Conservation (phyloP, 495 filamentous ascomycete genomes). For the Xylaria grammica region DNA sequence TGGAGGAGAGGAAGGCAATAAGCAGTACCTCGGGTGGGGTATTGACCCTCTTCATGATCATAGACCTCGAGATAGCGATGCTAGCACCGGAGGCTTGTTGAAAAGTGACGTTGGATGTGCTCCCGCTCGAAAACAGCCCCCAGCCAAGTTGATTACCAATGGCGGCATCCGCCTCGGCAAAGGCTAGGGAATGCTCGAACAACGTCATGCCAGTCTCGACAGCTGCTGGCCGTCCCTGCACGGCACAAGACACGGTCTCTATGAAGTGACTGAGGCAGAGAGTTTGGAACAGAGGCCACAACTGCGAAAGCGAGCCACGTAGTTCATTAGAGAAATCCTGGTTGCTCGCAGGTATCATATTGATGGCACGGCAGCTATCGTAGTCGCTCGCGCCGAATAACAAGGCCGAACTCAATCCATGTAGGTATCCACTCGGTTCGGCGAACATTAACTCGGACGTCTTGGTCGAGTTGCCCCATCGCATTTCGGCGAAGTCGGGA, state of each 20-base stretch:
- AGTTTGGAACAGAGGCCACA: slow-evolving; percentile 88
- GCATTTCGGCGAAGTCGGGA: slow-evolving; percentile 70
- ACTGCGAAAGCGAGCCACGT: slow-evolving; percentile 74
- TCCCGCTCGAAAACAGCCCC: slow-evolving; percentile 58
- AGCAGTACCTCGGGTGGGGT: slow-evolving; percentile 88
- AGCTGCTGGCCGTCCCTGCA: slow-evolving; percentile 80
- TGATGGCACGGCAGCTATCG: slow-evolving; percentile 71
- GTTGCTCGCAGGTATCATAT: slow-evolving; percentile 64
- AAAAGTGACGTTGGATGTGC: slow-evolving; percentile 42
- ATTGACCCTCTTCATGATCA: slow-evolving; percentile 68
- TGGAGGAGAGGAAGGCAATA: slow-evolving; percentile 83
- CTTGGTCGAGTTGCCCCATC: slow-evolving; percentile 74
- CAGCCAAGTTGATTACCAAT: slow-evolving; percentile 76
- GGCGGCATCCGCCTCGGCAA: slow-evolving; percentile 91
- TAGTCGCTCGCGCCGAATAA: slow-evolving; percentile 71
- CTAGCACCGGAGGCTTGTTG: slow-evolving; percentile 45
- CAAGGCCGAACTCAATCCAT: slow-evolving; percentile 68
- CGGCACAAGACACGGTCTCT: slow-evolving; percentile 82
- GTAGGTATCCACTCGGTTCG: slow-evolving; percentile 69
- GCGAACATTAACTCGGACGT: slow-evolving; percentile 74
- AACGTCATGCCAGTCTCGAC: slow-evolving; percentile 95
- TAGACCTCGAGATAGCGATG: slow-evolving; percentile 58
- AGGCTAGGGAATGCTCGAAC: slow-evolving; percentile 94
- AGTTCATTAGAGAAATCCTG: slow-evolving; percentile 49
- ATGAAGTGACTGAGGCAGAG: slow-evolving; percentile 86